Evolutionary conservation across 2,329 filamentous ascomycete species (phyloP).

Genomic region (Exophiala sp.): DNA sequence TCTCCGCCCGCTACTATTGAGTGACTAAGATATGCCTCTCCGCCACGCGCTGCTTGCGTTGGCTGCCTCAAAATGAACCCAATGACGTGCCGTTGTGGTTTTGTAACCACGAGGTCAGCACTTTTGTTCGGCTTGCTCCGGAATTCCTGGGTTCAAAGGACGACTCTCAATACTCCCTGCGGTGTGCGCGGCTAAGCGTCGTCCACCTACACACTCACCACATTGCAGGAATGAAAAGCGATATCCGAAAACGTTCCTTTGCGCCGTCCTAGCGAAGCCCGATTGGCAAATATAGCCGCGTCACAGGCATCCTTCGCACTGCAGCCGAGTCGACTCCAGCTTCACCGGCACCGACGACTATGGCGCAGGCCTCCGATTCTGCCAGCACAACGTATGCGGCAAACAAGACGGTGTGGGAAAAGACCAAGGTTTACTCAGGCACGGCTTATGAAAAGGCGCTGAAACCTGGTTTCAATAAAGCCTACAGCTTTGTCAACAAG

Average conservation of each 20-base stretch:
- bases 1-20: neutral
- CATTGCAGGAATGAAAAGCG: neutral
- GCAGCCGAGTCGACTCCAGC: neutral
- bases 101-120: neutral
- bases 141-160: conserved; percentile 1
- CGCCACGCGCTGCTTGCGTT: too few species aligned
- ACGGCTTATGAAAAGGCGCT: conserved; percentile 41
- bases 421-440: conserved; percentile 47
- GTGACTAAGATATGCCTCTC: conserved; percentile 21
- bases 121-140: conserved; percentile 18
- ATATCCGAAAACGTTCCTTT: neutral
- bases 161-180: neutral
- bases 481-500: conserved; percentile 65
- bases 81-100: conserved; percentile 11
- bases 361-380: conserved; percentile 12
- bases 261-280: neutral
- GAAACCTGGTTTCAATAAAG: conserved; percentile 71
- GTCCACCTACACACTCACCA: neutral
- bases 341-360: conserved; percentile 1
- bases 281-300: neutral
- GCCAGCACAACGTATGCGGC: conserved; percentile 6
- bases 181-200: conserved; percentile 6
- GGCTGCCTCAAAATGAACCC: neutral
- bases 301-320: neutral
- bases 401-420: conserved; percentile 50